Evolutionary conservation across 2,329 filamentous ascomycete species (phyloP).

Genomic region (Arthroderma uncinatum): DNA sequence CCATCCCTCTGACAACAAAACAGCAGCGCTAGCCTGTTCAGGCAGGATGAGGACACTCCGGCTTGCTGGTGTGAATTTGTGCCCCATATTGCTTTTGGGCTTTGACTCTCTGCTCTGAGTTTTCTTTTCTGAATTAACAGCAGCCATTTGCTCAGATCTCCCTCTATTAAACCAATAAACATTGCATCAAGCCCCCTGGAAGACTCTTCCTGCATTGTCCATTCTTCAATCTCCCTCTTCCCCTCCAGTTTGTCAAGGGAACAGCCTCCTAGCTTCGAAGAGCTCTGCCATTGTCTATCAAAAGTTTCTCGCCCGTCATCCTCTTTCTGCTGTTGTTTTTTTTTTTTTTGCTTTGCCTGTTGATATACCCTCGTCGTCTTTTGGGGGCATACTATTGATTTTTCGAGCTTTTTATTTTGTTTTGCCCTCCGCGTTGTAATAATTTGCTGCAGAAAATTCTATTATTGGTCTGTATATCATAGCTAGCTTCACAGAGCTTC

Average conservation of each 20-base stretch:
- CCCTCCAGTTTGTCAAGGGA: constrained; percentile 3
- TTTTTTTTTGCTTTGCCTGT: neutral
- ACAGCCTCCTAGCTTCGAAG: neutral
- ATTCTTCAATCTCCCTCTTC: neutral
- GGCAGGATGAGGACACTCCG: neutral
- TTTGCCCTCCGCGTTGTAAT: neutral
- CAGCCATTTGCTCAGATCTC: neutral
- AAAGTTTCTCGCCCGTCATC: neutral
- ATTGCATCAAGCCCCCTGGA: neutral
- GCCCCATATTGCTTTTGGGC: neutral
- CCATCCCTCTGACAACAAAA: constrained; percentile 3
- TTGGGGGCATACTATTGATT: neutral
- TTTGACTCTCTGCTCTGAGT: neutral
- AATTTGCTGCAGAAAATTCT: neutral
- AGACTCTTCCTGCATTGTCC: constrained; percentile 2
- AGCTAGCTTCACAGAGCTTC: neutral
- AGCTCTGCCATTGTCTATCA: neutral
- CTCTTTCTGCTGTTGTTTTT: neutral
- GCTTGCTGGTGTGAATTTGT: neutral
- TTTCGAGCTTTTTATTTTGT: neutral
- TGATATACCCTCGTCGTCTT: constrained; percentile 5
- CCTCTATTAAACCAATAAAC: neutral
- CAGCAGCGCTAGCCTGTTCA: neutral
- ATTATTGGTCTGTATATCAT: neutral
- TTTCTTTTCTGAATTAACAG: neutral